Evolutionary conservation across 108 stramenopile genomes (phyloP), one percentile per base, ranked within the genome.

Genomic region (Nitzschia sp.): DNA sequence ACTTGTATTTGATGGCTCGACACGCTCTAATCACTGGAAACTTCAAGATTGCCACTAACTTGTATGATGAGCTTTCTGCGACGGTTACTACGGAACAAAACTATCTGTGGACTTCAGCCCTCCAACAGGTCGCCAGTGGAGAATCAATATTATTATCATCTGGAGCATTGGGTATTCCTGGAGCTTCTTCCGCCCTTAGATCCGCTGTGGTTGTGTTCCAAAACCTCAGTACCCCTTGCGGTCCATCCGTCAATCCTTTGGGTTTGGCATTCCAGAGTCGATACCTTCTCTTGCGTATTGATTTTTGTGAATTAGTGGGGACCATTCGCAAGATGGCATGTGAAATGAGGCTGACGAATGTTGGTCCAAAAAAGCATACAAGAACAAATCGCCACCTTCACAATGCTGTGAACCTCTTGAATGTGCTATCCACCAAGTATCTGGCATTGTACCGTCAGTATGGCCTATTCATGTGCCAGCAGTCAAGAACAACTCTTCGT

Each of bases 261-360:
- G 29, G 62, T 0, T 72, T 68, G 63, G 53, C 51, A 19, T 80
- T 80, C 57, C 73, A 78, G 53, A 69, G 64, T 20, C 7, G 60
- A 10, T 69, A 72, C n/a, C 41, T 85, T 5, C 37, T 46, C n/a
- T 61, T 85, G 11, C 65, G 84, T 6, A 21, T 81, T 24, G 73
- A 72, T 17, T 74, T 80, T 65, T 72, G 80, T 6, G 79, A 84
- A 41, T 44, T 84, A 15, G 12, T 70, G 6, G 59, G 68, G 0
- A 60, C 67, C 11, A 42, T 80, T 14, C 70, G 84, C 10, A 66
- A 73, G 41, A 65, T 85, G 7, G 58, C 67, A 15, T 51, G 75
- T 14, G 80, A 85, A 60, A 81, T 81, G 75, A 57, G 84, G 22
- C 54, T 85, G 63, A 73, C 71, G 10, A 72, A 65, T 15, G 26